Percentiles rank a stretch among this genome's conserved stretches.
These are phyloP conservation scores for Mallotus japonicus DNA, from an alignment of 441 rosid species.

Conservation along the genomic window DNA sequence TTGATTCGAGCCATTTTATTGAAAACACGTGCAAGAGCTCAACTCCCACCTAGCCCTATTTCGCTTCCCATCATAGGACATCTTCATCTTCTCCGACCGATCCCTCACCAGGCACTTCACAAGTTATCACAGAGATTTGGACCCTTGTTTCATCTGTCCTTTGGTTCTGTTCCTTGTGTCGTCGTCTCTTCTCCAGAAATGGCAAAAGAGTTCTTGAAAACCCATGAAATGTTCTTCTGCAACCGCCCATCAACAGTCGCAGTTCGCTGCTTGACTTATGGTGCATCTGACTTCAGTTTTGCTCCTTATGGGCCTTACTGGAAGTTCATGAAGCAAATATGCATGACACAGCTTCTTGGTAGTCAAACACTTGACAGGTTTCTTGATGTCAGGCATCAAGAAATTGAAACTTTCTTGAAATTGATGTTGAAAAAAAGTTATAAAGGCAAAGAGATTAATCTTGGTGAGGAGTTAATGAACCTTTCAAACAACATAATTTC, in stretches of 20 bases:
- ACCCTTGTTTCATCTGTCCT: constrained; percentile 41
- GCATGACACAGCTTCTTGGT: constrained; percentile 44
- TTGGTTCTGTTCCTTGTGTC: constrained; percentile 50
- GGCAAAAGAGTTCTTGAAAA: constrained; percentile 51
- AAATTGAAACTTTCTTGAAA: constrained; percentile 25
- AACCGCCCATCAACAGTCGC: constrained; percentile 33
- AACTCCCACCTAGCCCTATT: constrained; percentile 45
- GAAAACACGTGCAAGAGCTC: constrained; percentile 16
- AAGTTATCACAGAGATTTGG: constrained; percentile 46
- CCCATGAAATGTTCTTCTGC: constrained; percentile 38
- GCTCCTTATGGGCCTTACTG: constrained; percentile 49
- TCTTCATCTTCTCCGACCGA: constrained; percentile 50
- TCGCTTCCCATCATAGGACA: constrained; percentile 59
- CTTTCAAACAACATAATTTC: constrained; percentile 36
- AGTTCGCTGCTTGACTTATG: constrained; percentile 41
- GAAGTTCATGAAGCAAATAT: constrained; percentile 54
- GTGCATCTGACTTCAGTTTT: constrained; percentile 39
- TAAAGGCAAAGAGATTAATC: constrained; percentile 20
- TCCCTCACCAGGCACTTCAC: constrained; percentile 58
- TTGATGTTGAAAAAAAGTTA: constrained; percentile 20
- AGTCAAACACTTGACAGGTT: constrained; percentile 28
- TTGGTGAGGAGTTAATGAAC: constrained; percentile 36
- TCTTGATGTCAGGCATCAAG: constrained; percentile 33
- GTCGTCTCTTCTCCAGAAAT: constrained; percentile 46
- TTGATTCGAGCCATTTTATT: constrained; percentile 26